These are phyloP conservation scores for Trichosporon sp. DNA, from an alignment of 1,284 basidiomycete species.

Conservation along the genomic window DNA sequence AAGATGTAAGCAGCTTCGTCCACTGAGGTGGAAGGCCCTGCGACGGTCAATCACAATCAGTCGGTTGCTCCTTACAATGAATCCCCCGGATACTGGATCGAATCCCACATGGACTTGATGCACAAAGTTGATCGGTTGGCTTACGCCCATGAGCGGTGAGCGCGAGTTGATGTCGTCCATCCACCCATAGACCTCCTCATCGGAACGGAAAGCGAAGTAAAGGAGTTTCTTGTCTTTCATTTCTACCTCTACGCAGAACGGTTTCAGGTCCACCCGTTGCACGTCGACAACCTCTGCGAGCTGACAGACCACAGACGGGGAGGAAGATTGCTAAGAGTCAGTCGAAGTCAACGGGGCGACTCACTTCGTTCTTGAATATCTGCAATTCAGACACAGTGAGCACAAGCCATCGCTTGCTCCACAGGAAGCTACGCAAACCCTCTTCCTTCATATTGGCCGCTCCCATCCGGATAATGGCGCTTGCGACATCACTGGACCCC, in stretches of 20 bases:
- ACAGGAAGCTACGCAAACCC: conserved; percentile 75
- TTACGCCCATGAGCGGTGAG: conserved; percentile 87
- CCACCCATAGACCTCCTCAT: conserved; percentile 95
- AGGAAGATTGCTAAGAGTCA: conserved; percentile 32
- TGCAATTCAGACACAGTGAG: conserved; percentile 74
- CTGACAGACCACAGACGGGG: conserved; percentile 28
- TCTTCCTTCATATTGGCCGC: conserved; percentile 81
- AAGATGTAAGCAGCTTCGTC: conserved; percentile 90
- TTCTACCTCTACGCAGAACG: conserved; percentile 82
- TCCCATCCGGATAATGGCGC: conserved; percentile 51
- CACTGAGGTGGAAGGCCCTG: conserved; percentile 95
- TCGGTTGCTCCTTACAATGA: conserved; percentile 63
- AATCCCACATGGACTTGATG: conserved; percentile 98
- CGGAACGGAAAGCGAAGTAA: conserved; percentile 64
- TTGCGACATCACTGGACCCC: conserved; percentile 15
- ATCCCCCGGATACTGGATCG: conserved; percentile 86
- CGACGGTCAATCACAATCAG: not conserved
- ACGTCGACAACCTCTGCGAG: conserved; percentile 79
- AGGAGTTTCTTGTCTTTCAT: conserved; percentile 65
- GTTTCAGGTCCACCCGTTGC: conserved; percentile 86
- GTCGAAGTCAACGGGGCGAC: conserved; percentile 26
- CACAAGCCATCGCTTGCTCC: conserved; percentile 86
- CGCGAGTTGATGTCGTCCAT: conserved; percentile 92
- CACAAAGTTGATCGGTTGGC: conserved; percentile 92
- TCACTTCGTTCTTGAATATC: conserved; percentile 89